Base-by-base conservation (phyloP, 2,329 filamentous ascomycete genomes). In the Monosporascus sp. region DNA sequence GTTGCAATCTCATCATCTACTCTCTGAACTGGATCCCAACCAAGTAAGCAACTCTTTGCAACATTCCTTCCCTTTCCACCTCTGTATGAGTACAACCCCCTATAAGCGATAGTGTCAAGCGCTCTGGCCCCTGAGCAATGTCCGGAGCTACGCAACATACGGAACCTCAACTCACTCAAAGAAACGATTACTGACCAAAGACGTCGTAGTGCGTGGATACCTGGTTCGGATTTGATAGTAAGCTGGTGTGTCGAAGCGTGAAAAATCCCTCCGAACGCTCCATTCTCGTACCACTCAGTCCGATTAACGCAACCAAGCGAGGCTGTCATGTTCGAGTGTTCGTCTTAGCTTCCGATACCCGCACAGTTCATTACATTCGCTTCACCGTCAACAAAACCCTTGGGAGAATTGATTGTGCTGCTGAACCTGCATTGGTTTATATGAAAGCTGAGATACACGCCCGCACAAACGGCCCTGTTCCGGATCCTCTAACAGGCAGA, bases 401-500 rank as follows among this genome's bases (percentile, higher is more conserved):
- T 2, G 76, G 79, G 0, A 74, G 80, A 1, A 64, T 89, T 0
- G 74, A 79, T 3, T 85, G 82, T 38, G 72, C 83, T 0, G 69
- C 79, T 0, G 84, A 87, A 46, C 80, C 80, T 0, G 62, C 63
- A 0, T 65, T 84, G 0, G 66, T 83, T 0, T 84, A 83, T 51
- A 70, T 70, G 1, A 86, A 84, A 58, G 83, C 82, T 0, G 65
- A 76, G 4, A 63, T 83, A 1, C 85, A 89, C 60, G 85, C 84
- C 0, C 66, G 76, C 5, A 88, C 85, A 0, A 84, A 84, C 0
- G 81, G 77, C 34, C 59, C 76, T 0, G 37, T 87, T 0, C 76
- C 80, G 0, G 85, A 88, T 60, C 66, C 71, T 0, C 70, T 88
- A 0, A 87, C 83, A 0, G 68, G 74, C 0, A 71, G 75, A 0